Evolutionary conservation across 345 rosid genomes (phyloP).

Genomic region (Corchorus capsularis): DNA sequence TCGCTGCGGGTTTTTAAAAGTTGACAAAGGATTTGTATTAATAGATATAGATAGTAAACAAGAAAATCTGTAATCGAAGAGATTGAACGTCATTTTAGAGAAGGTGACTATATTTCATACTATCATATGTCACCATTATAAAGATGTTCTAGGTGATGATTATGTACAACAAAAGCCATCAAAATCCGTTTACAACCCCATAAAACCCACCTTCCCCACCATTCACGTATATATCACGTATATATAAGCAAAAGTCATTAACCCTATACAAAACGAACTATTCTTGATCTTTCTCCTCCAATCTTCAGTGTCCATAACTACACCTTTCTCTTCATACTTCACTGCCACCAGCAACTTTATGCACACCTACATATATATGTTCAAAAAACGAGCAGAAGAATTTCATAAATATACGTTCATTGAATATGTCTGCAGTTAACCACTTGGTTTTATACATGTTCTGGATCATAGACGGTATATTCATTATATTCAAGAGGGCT

Average conservation of each 20-base stretch:
- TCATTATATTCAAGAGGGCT: constrained; percentile 81
- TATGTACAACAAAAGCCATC: constrained; percentile 21
- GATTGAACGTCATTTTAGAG: too few species aligned
- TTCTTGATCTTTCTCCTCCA: not conserved
- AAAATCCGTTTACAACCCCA: not conserved
- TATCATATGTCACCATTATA: not conserved
- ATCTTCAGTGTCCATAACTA: constrained; percentile 35
- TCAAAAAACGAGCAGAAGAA: not conserved
- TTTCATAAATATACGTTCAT: not conserved
- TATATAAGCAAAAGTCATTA: not conserved
- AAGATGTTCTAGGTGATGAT: not conserved
- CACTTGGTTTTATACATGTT: constrained; percentile 43
- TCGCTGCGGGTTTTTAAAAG: too few species aligned
- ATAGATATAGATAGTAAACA: too few species aligned
- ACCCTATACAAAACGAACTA: not conserved
- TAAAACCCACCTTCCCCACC: not conserved
- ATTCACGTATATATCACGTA: too few species aligned
- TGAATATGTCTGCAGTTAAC: not conserved
- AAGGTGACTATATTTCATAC: too few species aligned
- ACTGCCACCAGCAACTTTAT: constrained; percentile 72
- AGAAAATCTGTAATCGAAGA: too few species aligned
- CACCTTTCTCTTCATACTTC: constrained; percentile 64
- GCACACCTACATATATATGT: constrained; percentile 60
- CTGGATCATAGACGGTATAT: constrained; percentile 75
- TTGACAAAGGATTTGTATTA: too few species aligned